Base-by-base conservation (phyloP, 768 basidiomycete genomes). In the Calvatia gigantea region DNA sequence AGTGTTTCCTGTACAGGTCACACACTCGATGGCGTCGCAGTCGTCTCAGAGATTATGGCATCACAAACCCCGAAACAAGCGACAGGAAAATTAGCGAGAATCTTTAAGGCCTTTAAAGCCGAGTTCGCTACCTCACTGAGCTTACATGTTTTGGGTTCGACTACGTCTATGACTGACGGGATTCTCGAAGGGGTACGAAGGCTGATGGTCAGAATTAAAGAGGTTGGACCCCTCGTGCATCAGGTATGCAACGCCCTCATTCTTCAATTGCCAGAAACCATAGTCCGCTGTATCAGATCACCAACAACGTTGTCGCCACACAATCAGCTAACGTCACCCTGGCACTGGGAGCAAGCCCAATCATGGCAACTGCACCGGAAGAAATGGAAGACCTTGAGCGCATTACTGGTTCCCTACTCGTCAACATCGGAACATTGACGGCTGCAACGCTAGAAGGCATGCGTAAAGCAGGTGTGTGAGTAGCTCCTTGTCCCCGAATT, bases 241-340 rank as follows among this genome's bases (percentile, higher is more conserved):
- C 91, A 95, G 71, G 89, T 87, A 58, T 9, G 48, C 50, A 43
- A 2, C 19, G 21, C 27, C 17, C 44, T 39, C 7, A 11, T 9
- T 51, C 31, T 43, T 2, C 43, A 23, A 6, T 19, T 4, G 3
- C 9, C 1, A 3, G 17, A 35, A 47, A 9, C 25, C 14, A 25
- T 4, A 29, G 14, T 35, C 28, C 1, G 59, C 58, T 49, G 59
- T 29, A 39, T 4, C 52, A 94, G 91, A 94, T 96, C 57, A 95
- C 94, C 3, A 93, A 96, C 64, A 85, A 77, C 17, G 94, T 97
- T 14, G 92, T 93, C 28, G 83, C 86, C 17, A 94, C 86, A 17
- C 94, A 95, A 72, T 91, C 88, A 4, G 93, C 94, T 19, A 97
- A 96, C 65, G 80, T 89, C 1, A 96, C 94, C 1, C 78, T 98